Evolutionary conservation across 768 basidiomycete species (phyloP), one percentile per base, ranked within the genome.

Genomic region (Leccinum imitatum): DNA sequence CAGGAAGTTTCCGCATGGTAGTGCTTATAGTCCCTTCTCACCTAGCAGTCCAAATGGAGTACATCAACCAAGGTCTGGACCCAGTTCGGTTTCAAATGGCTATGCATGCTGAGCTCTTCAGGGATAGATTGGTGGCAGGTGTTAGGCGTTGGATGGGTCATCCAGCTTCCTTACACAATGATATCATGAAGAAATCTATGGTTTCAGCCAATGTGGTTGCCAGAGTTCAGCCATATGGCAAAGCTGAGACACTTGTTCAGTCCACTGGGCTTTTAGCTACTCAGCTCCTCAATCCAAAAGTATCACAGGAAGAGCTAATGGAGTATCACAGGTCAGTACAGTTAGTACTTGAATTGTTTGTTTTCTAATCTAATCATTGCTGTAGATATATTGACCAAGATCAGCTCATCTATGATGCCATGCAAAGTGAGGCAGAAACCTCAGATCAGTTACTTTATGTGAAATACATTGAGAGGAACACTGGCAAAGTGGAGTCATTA

Each of bases 131-230:
- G 56, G 89, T 93, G 60, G 87, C 88, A 61, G 91, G 90, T 27
- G 87, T 93, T 10, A 81, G 88, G 30, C 82, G 85, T 17, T 92
- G 89, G 90, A 91, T 93, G 56, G 80, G 85, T 10, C 79, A 87
- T 1, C 79, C 81, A 48, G 76, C 80, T 1, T 66, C 78, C 2
- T 63, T 80, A 3, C 77, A 65, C 68, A 27, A 70, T 77, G 58
- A 82, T 79, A 62, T 78, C 75, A 62, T 69, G 65, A 54, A 74
- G 68, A 54, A 75, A 73, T 80, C 81, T 37, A 60, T 75, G 39
- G 68, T 79, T 60, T 63, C 68, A 14, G 76, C 56, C 19, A 61
- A 61, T 13, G 37, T 59, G 37, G 59, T 55, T 21, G 73, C 65
- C 74, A 75, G 59, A 65, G 66, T 60, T 65, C 69, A 37, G 53